Evolutionary conservation across 106 monocot genomes (phyloP).

Genomic region (Phalaenopsis equestris): DNA sequence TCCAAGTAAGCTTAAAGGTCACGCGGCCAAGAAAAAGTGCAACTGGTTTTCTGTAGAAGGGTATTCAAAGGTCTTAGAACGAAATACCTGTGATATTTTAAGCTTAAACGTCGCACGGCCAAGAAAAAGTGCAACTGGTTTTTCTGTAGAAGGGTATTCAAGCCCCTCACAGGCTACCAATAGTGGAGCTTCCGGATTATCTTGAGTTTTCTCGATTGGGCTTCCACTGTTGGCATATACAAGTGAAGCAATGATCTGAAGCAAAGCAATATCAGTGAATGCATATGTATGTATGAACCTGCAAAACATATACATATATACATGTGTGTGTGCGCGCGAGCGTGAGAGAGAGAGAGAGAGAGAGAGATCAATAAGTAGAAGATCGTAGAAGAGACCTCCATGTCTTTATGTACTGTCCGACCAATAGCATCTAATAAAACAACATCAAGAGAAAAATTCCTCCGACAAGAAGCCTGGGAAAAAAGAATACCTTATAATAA

Average conservation of each 20-base stretch:
- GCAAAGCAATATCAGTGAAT: constrained; percentile 6
- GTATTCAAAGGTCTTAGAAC: no score
- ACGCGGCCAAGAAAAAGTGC: background rate
- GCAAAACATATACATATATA: no score
- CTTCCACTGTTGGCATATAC: constrained; percentile 70
- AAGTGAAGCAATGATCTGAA: constrained; percentile 79
- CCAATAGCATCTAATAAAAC: constrained; percentile 59
- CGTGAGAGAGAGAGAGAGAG: background rate
- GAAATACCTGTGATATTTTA: constrained; percentile 76
- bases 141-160: constrained; percentile 55
- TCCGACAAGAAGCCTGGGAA: constrained; percentile 73
- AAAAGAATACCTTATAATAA: background rate
- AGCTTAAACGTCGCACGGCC: constrained; percentile 75
- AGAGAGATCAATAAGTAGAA: background rate
- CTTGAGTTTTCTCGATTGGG: constrained; percentile 50
- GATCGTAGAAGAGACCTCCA: constrained; percentile 38
- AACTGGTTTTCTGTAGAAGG: no score
- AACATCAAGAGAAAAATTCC: constrained; percentile 78
- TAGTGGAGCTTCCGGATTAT: constrained; percentile 62
- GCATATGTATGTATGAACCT: background rate
- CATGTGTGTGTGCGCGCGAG: no score
- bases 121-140: constrained; percentile 49
- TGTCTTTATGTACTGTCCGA: constrained; percentile 51
- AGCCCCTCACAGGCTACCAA: constrained; percentile 61
- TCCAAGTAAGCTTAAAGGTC: background rate